A percentile compares a stretch with the other conserved stretches of the same genome.
phyloP scores from a whole-genome alignment of 305 asterid species.

The Fraxinus latifolia region DNA sequence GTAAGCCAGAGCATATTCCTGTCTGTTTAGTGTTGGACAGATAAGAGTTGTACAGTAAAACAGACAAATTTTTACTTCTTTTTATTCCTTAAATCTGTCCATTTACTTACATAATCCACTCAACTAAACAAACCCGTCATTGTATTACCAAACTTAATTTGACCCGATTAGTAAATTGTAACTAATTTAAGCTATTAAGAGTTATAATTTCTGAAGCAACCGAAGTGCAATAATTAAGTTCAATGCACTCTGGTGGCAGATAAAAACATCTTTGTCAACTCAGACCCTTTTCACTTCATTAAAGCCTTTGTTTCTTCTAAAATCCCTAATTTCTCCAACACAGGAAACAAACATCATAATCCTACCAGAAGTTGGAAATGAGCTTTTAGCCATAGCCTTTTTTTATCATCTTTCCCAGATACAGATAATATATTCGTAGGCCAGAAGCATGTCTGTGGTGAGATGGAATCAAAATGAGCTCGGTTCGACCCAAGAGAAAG shows the following conservation, averaged over 20 bases:
- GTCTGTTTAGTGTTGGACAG: not conserved
- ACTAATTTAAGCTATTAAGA: conserved; percentile 23
- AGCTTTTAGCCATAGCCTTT: not conserved
- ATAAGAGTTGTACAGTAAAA: not conserved
- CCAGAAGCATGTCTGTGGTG: conserved; percentile 28
- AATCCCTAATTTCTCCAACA: conserved; percentile 21
- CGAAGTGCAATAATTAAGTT: conserved; percentile 41
- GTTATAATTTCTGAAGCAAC: conserved; percentile 40
- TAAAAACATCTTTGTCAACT: conserved; percentile 36
- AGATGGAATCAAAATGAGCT: conserved; percentile 30
- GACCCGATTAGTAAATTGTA: conserved; percentile 43
- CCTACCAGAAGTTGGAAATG: conserved; percentile 25
- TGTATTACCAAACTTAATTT: conserved; percentile 37
- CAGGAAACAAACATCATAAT: conserved; percentile 22
- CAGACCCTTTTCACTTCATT: conserved; percentile 23
- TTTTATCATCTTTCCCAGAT: not conserved
- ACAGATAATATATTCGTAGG: not conserved
- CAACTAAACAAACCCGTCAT: not conserved
- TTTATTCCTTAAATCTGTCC: not conserved
- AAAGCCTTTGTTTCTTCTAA: not conserved
- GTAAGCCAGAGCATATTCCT: not conserved
- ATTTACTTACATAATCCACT: not conserved
- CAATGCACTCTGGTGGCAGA: conserved; percentile 32
- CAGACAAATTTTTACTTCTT: not conserved
- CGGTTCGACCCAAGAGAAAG: not conserved